These are phyloP conservation scores for Chondrus crispus DNA, from an alignment of 23 red algal species.

Conservation along the genomic window DNA sequence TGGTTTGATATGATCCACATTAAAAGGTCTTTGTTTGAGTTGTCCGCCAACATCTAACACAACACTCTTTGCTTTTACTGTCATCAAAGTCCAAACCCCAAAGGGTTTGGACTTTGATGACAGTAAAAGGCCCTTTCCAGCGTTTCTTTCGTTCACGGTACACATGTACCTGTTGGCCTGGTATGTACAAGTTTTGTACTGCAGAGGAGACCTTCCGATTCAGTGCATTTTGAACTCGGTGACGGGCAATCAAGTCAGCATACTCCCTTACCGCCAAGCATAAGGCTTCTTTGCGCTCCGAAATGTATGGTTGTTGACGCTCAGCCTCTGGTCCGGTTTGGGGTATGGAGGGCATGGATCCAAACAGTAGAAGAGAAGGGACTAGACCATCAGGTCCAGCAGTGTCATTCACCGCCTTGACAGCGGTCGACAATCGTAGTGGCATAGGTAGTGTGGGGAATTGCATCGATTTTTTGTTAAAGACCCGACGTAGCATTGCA, in stretches of 20 bases:
- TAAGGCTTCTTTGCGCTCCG: constrained; percentile 26
- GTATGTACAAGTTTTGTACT: background rate
- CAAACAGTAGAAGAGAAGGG: constrained; percentile 20
- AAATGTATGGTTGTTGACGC: background rate
- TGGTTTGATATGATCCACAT: background rate
- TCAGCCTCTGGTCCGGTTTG: background rate
- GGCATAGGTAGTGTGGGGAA: background rate
- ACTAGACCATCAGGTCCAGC: background rate
- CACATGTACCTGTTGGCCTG: background rate
- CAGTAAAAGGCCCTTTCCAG: constrained; percentile 7
- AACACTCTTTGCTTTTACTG: background rate
- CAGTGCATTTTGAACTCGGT: background rate
- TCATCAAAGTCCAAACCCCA: too few relatives aligned
- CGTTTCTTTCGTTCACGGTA: background rate
- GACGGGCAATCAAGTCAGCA: background rate
- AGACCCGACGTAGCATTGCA: background rate
- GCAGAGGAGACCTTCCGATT: background rate
- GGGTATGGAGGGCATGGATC: constrained; percentile 1
- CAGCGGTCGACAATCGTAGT: background rate
- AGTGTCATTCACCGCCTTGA: constrained; percentile 16
- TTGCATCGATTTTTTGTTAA: background rate
- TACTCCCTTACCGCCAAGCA: background rate
- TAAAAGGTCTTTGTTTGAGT: background rate
- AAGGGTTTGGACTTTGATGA: constrained; percentile 7
- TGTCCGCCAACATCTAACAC: background rate